Conservation (phyloP, 805 yeast genomes). For the Ogataea polymorpha region DNA sequence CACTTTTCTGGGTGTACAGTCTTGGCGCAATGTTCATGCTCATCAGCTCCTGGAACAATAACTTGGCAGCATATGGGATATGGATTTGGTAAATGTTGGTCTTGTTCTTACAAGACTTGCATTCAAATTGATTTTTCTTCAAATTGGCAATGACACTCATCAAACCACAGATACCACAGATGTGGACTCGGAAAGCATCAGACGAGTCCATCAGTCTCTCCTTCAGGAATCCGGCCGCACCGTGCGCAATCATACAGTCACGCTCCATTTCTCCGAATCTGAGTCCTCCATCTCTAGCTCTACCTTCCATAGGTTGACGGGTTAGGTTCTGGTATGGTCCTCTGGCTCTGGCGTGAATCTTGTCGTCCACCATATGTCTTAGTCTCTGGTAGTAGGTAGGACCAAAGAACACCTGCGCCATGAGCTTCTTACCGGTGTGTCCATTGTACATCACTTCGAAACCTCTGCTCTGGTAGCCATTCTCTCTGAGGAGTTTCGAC, state of each 20-base stretch:
- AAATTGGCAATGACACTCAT: slow-evolving; percentile 97
- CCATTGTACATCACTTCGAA: slow-evolving; percentile 99
- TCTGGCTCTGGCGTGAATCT: slow-evolving; percentile 98
- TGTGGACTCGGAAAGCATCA: slow-evolving; percentile 96
- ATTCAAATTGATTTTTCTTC: slow-evolving; percentile 96
- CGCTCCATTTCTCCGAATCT: slow-evolving; percentile 99
- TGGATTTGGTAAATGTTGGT: slow-evolving; percentile 97
- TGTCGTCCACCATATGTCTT: slow-evolving; percentile 99
- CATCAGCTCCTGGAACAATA: slow-evolving; percentile 98
- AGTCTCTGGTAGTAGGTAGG: slow-evolving; percentile 98
- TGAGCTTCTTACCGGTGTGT: slow-evolving; percentile 95
- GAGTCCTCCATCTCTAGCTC: slow-evolving; percentile 98
- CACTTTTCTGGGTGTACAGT: slow-evolving; percentile 75
- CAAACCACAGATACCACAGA: slow-evolving; percentile 97
- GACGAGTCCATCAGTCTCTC: slow-evolving; percentile 99
- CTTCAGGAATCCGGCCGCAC: slow-evolving; percentile 97
- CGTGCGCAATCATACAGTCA: slow-evolving; percentile 99
- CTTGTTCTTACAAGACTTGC: slow-evolving; percentile 97
- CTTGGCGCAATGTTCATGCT: slow-evolving; percentile 99
- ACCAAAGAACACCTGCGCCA: slow-evolving; percentile 99
- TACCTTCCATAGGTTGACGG: slow-evolving; percentile 98
- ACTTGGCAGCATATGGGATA: slow-evolving; percentile 97
- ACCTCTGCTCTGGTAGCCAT: slow-evolving; percentile 97
- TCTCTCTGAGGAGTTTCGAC: slow-evolving; percentile 86
- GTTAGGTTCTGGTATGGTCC: slow-evolving; percentile 98